Conservation (phyloP, 345 rosid genomes). For the Aquilaria sinensis region DNA sequence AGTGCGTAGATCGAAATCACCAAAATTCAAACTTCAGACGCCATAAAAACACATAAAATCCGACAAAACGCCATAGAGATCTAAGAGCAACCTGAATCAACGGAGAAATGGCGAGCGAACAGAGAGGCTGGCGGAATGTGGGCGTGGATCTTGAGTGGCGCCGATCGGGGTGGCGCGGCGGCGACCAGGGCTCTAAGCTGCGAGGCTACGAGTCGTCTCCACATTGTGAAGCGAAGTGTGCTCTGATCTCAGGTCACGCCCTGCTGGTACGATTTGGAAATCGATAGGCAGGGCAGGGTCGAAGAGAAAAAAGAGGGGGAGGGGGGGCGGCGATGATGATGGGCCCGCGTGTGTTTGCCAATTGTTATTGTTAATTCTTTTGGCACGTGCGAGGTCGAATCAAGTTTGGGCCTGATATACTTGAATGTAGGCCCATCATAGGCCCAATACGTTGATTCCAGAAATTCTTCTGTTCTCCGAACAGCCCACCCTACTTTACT, state of each 20-base stretch:
- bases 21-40: background rate
- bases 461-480: no score
- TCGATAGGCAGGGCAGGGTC: no score
- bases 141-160: slow-evolving; percentile 24
- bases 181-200: slow-evolving; percentile 68
- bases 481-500: no score
- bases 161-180: slow-evolving; percentile 30
- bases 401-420: no score
- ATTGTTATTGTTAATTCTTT: no score
- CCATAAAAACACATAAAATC: background rate
- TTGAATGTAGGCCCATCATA: no score
- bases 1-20: background rate
- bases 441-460: no score
- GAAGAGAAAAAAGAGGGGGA: background rate
- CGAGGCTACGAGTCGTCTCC: slow-evolving; percentile 66
- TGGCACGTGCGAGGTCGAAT: no score
- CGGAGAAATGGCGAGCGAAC: slow-evolving; percentile 38
- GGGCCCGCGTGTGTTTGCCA: no score
- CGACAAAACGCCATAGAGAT: background rate
- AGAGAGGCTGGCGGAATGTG: slow-evolving; percentile 24
- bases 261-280: background rate
- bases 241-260: slow-evolving; percentile 40
- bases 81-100: slow-evolving; percentile 37
- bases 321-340: background rate
- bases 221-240: slow-evolving; percentile 34